phyloP scores from a whole-genome alignment of 2,329 filamentous ascomycete species.

The Fusarium austroafricanum region DNA sequence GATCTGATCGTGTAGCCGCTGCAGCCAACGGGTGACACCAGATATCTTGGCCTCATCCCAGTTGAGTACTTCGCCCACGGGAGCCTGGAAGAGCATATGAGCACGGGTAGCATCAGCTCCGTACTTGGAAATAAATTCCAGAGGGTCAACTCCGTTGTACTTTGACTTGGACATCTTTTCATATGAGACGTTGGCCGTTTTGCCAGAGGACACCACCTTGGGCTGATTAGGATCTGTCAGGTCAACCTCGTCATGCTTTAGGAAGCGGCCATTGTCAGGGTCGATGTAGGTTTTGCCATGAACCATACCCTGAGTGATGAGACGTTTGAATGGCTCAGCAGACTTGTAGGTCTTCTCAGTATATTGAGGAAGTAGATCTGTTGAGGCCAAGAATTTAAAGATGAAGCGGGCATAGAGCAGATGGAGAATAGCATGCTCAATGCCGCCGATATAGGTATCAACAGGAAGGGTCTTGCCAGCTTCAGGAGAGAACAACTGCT shows the following conservation, averaged over 20 bases:
- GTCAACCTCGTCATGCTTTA: constrained; percentile 81
- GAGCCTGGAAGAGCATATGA: constrained; percentile 90
- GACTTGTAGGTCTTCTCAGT: constrained; percentile 49
- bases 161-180: constrained; percentile 98
- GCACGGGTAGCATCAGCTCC: constrained; percentile 87
- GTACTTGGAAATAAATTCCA: constrained; percentile 75
- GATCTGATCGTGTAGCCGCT: constrained; percentile 72
- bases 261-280: constrained; percentile 78
- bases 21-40: constrained; percentile 84
- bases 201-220: constrained; percentile 70
- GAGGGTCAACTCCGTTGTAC: constrained; percentile 89
- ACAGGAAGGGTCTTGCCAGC: constrained; percentile 75
- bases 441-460: constrained; percentile 88
- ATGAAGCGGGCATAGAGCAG: constrained; percentile 91
- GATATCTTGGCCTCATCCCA: constrained; percentile 89
- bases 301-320: constrained; percentile 93
- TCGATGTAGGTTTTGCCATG: constrained; percentile 87
- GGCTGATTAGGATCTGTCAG: constrained; percentile 66
- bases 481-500: constrained; percentile 70
- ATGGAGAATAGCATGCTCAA: constrained; percentile 92
- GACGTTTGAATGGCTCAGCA: constrained; percentile 82
- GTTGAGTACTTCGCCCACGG: constrained; percentile 83
- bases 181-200: constrained; percentile 71
- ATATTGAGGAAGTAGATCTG: constrained; percentile 58
- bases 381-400: constrained; percentile 82